phyloP scores from a whole-genome alignment of 108 stramenopile genomes.

The Skeletonema menzelii region DNA sequence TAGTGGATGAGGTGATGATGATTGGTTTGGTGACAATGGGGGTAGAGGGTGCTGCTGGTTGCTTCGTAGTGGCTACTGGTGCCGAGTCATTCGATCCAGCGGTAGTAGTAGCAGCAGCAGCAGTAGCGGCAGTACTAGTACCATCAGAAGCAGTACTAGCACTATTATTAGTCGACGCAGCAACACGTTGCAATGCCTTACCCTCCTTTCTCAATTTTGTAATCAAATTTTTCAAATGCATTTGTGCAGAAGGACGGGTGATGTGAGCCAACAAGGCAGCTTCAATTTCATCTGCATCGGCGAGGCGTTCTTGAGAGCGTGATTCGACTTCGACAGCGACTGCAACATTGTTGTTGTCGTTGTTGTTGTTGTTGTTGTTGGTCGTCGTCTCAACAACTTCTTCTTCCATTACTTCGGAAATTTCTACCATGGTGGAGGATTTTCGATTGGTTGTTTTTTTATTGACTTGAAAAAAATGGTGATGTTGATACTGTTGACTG shows the following conservation, averaged over 20 bases:
- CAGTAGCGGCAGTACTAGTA: not conserved
- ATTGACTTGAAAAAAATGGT: no score
- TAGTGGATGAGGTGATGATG: conserved; percentile 13
- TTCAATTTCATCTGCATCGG: conserved; percentile 85
- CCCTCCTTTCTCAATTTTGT: conserved; percentile 72
- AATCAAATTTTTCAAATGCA: conserved; percentile 72
- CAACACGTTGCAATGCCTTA: conserved; percentile 60
- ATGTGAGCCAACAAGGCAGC: conserved; percentile 30
- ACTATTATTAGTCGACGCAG: conserved; percentile 6
- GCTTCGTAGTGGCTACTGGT: not conserved
- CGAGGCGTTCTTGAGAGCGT: conserved; percentile 66
- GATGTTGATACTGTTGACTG: no score
- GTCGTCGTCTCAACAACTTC: no score
- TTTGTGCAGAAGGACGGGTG: conserved; percentile 60
- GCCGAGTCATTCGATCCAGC: not conserved
- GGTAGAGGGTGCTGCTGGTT: not conserved
- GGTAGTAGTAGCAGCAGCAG: no score
- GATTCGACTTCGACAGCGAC: conserved; percentile 17
- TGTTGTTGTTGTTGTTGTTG: not conserved
- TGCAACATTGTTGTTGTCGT: no score
- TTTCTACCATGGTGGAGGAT: conserved; percentile 17
- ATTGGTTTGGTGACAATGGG: conserved; percentile 2
- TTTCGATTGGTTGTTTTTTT: not conserved
- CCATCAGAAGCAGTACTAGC: not conserved
- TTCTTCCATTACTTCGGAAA: conserved; percentile 28